Base-by-base conservation (phyloP, 2,329 filamentous ascomycete species). In the Pseudophaeomoniella oleicola region DNA sequence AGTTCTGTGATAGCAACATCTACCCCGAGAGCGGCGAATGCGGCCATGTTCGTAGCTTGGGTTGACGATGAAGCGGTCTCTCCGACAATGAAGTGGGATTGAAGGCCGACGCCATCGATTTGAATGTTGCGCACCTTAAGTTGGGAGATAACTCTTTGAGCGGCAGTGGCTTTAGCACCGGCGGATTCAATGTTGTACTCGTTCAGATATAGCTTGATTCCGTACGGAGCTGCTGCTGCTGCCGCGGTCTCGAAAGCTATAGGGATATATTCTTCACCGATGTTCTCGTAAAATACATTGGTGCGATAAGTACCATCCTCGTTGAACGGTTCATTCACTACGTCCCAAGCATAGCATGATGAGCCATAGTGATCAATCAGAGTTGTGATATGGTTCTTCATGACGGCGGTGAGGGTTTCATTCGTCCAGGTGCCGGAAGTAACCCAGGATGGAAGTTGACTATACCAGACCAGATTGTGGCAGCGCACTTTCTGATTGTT, bases 381-480 rank as follows among this genome's bases (percentile, higher is more conserved):
- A 19, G 50, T 56, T 27, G 52, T 55, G 34, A 60, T 58, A 35
- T 60, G 58, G 42, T 58, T 56, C 51, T 73, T 61, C 43, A 79
- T 58, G 14, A 71, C 66, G 3, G 58, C 56, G 11, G 64, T 66
- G 3, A 84, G 63, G 30, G 74, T 71, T 2, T 56, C 60, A 40
- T 68, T 67, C 11, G 70, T 77, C 70, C 72, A 82, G 19, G 63
- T 63, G 0, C 57, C 51, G n/a, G 9, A 9, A 14, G 56, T 60
- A 31, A 72, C 62, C 68, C 69, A 76, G 18, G 56, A 57, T 0
- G 71, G 67, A 3, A 62, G 45, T 40, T 63, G 59, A 15, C 46
- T 51, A 36, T 60, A 48, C 69, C 67, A 71, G 19, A 70, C 56
- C 33, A 69, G 57, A 36, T 66, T 76, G 50, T 83, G 78, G 52